Conservation (phyloP, 1,284 basidiomycete species). For the Cystobasidiaceae sp. region DNA sequence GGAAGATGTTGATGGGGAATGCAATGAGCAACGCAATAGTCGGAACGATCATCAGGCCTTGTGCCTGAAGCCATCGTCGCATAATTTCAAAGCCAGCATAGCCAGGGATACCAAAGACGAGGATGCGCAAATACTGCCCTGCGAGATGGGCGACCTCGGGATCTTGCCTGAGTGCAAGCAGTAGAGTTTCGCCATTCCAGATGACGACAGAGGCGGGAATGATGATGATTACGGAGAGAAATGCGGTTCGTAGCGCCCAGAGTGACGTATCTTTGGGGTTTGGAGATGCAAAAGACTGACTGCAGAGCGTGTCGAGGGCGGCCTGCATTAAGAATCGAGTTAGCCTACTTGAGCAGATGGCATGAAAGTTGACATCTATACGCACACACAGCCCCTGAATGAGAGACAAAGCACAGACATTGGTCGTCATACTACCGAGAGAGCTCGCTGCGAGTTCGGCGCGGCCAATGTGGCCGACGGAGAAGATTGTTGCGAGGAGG, state of each 20-base stretch:
- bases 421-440: slow-evolving; percentile 39
- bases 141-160: slow-evolving; percentile 76
- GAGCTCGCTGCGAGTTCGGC: slow-evolving; percentile 40
- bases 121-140: slow-evolving; percentile 57
- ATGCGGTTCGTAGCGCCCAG: slow-evolving; percentile 38
- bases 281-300: slow-evolving; percentile 39
- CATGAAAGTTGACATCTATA: neutral
- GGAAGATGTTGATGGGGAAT: slow-evolving; percentile 75
- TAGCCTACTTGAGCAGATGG: neutral
- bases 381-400: slow-evolving; percentile 33
- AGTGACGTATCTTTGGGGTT: slow-evolving; percentile 36
- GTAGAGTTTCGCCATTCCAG: slow-evolving; percentile 50
- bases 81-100: slow-evolving; percentile 55
- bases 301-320: slow-evolving; percentile 42
- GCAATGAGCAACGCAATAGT: slow-evolving; percentile 77
- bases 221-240: slow-evolving; percentile 34
- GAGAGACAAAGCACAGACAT: slow-evolving; percentile 38
- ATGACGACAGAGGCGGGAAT: slow-evolving; percentile 39
- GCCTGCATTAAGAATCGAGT: slow-evolving; percentile 20
- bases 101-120: slow-evolving; percentile 78
- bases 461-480: slow-evolving; percentile 41
- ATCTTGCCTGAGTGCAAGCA: slow-evolving; percentile 76
- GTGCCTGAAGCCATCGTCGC: slow-evolving; percentile 49
- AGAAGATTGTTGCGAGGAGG: slow-evolving; percentile 34
- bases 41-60: slow-evolving; percentile 76